phyloP scores from a whole-genome alignment of 2,329 filamentous ascomycete genomes.

The Cadophora gregata region DNA sequence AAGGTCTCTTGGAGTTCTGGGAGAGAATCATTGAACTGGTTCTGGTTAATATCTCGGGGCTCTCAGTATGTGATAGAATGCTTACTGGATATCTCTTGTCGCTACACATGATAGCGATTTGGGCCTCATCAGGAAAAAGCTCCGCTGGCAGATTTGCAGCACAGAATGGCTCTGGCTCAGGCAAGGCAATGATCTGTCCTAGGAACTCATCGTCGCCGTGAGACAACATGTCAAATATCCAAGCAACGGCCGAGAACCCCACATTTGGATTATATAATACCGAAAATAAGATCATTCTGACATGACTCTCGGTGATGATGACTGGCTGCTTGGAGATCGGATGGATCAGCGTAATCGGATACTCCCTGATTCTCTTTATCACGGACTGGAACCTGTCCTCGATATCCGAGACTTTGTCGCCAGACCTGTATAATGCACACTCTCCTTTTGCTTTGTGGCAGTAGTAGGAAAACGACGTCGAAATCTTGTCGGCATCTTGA shows the following conservation, averaged over 20 bases:
- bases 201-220: conserved; percentile 47
- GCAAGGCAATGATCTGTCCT: not conserved
- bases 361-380: conserved; percentile 48
- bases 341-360: conserved; percentile 39
- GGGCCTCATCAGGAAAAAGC: conserved; percentile 34
- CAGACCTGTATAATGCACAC: conserved; percentile 39
- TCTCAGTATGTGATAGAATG: not conserved
- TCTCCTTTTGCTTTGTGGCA: conserved; percentile 44
- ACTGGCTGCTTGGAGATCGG: conserved; percentile 30
- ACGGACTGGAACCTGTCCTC: conserved; percentile 42
- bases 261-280: conserved; percentile 40
- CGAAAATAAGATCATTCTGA: conserved; percentile 40
- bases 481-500: conserved; percentile 41
- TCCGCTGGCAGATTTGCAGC: conserved; percentile 22
- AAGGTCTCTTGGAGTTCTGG: conserved; percentile 38
- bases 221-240: conserved; percentile 36
- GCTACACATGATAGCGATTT: conserved; percentile 40
- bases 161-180: conserved; percentile 27
- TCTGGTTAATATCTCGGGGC: not conserved
- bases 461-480: conserved; percentile 40
- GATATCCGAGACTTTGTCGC: conserved; percentile 36
- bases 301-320: conserved; percentile 39
- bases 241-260: conserved; percentile 37
- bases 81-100: conserved; percentile 42
- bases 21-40: conserved; percentile 40